These are phyloP conservation scores for Aspergillus brunneoviolaceus DNA, from an alignment of 2,329 filamentous ascomycete species.

Conservation along the genomic window DNA sequence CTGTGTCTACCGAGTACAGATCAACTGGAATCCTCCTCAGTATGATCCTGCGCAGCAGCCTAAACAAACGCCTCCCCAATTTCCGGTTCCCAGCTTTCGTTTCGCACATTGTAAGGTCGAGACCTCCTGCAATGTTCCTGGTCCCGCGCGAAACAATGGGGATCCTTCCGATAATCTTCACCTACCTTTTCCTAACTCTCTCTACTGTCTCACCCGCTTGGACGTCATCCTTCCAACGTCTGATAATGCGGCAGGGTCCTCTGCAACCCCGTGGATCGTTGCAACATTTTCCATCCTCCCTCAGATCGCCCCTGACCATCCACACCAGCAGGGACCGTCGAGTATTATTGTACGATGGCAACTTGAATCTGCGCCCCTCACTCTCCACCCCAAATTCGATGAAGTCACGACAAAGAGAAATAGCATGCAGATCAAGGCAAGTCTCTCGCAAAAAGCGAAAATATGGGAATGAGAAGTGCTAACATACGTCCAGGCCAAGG, in stretches of 20 bases:
- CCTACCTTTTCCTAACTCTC: constrained; percentile 28
- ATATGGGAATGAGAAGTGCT: constrained; percentile 14
- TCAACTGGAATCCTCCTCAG: constrained; percentile 69
- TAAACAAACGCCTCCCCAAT: constrained; percentile 30
- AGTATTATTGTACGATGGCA: constrained; percentile 85
- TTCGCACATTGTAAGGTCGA: constrained; percentile 40
- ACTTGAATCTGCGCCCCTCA: constrained; percentile 63
- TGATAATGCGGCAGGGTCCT: constrained; percentile 57
- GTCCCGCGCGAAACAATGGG: constrained; percentile 22
- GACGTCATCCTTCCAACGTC: constrained; percentile 68
- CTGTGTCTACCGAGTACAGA: constrained; percentile 68
- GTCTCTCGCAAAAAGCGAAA: background rate
- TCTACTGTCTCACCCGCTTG: constrained; percentile 69
- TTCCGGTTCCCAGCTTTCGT: constrained; percentile 39
- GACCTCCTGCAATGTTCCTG: constrained; percentile 33
- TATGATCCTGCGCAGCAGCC: constrained; percentile 46
- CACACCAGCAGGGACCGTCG: constrained; percentile 63
- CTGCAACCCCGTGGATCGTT: constrained; percentile 63
- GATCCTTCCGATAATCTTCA: constrained; percentile 26
- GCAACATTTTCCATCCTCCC: constrained; percentile 68
- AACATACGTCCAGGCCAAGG: constrained; percentile 40
- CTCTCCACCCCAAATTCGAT: constrained; percentile 73
- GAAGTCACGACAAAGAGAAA: constrained; percentile 68
- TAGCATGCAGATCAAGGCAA: constrained; percentile 45
- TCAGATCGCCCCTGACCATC: constrained; percentile 50